Conservation (phyloP, 2,329 filamentous ascomycete species). For the Epichloe festucae region DNA sequence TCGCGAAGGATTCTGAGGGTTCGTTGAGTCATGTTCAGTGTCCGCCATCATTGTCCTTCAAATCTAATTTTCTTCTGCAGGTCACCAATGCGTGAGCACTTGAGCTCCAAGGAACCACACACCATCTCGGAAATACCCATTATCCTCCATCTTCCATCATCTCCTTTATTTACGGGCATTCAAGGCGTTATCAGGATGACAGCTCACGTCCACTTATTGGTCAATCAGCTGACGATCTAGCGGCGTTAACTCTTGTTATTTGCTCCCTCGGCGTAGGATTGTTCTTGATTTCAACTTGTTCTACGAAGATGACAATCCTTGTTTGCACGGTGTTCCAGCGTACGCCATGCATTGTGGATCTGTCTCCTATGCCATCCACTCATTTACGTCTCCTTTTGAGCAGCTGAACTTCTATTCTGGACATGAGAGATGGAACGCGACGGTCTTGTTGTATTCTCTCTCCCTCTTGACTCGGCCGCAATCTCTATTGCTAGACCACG, state of each 20-base stretch:
- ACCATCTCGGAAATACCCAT: slow-evolving; percentile 6
- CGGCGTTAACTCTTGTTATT: slow-evolving; percentile 22
- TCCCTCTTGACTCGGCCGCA: neutral
- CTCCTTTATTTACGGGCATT: slow-evolving; percentile 22
- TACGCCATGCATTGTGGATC: neutral
- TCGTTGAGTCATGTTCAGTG: slow-evolving; percentile 20
- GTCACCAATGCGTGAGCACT: slow-evolving; percentile 44
- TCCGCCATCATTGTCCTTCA: neutral
- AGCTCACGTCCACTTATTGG: slow-evolving; percentile 25
- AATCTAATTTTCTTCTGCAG: slow-evolving; percentile 17
- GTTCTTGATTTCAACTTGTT: neutral
- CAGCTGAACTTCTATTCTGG: slow-evolving; percentile 4
- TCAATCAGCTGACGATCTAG: slow-evolving; percentile 20
- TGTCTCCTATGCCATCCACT: slow-evolving; percentile 3
- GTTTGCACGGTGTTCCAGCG: neutral
- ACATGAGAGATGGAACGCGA: slow-evolving; percentile 1
- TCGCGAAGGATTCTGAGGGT: slow-evolving; percentile 92
- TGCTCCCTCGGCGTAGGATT: slow-evolving; percentile 21
- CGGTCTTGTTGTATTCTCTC: neutral
- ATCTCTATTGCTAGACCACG: neutral
- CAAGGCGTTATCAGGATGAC: slow-evolving; percentile 28
- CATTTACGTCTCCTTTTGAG: slow-evolving; percentile 2
- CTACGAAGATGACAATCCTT: neutral
- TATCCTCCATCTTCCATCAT: slow-evolving; percentile 19
- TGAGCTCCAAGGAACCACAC: neutral